Base-by-base conservation (phyloP, 2,329 filamentous ascomycete genomes). In the Fusarium albidum region DNA sequence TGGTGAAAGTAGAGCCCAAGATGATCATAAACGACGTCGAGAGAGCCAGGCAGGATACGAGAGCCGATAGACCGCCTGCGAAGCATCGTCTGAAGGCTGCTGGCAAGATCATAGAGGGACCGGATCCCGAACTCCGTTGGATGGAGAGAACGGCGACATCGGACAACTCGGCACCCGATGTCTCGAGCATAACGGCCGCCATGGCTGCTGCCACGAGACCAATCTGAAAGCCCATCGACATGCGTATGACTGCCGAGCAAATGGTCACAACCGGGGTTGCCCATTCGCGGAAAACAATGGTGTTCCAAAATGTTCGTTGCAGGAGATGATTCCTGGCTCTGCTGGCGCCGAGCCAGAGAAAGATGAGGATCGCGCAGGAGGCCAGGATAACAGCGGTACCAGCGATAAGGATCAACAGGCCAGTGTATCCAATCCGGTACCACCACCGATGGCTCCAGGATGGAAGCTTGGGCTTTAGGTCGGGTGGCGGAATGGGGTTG, bases 131-230 rank as follows among this genome's bases (percentile, higher is more conserved):
- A 0, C 44, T 55, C 26, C 52, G 38, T 0, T 49, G 32, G 4
- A 56, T 32, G 0, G 57, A 59, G 1, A 61, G 9, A 3, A 34
- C 5, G 1, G 44, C 52, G 0, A 42, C 25, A 2, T 61, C 52
- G 2, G 17, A 25, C 0, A 61, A 26, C 35, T 14, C 52, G 0
- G 37, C 34, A 0, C n/a, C n/a, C n/a, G n/a, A n/a, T n/a, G 44
- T 60, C 13, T 61, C 56, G 0, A 59, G 27, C 2, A 60, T 50
- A 6, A 53, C 13, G 3, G 56, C 45, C 1, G 57, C 52, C 44
- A 49, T 50, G 2, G 56, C 43, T 5, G 56, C 48, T 10, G 40
- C 52, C 3, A 44, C 6, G 3, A 61, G 17, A 0, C 47, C 52
- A 0, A 27, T 42, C 5, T 61, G 57, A 0, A 60, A 21, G 2